A percentile compares a stretch with the other conserved stretches of the same genome.
phyloP scores from a whole-genome alignment of 306 rosid species.

The Fragaria nilgerrensis region DNA sequence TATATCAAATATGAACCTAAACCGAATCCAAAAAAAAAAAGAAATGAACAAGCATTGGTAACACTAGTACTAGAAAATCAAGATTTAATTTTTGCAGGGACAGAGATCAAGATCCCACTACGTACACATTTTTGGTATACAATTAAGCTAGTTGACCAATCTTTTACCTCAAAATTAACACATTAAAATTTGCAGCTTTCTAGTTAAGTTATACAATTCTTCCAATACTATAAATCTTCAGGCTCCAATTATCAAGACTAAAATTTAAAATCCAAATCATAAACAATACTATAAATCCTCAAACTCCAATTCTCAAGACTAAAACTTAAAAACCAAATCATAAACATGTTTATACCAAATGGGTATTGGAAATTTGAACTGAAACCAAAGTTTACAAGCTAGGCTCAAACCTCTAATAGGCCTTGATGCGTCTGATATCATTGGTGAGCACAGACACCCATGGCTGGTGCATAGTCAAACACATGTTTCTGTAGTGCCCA shows the following conservation, averaged over 20 bases:
- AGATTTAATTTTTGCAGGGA: neutral
- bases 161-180: neutral
- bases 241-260: neutral
- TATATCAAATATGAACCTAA: neutral
- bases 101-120: neutral
- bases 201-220: neutral
- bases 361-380: too few species aligned
- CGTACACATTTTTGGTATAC: neutral
- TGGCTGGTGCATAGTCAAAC: too few species aligned
- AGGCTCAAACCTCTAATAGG: too few species aligned
- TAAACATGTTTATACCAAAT: too few species aligned
- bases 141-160: neutral
- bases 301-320: too few species aligned
- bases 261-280: neutral
- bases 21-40: neutral
- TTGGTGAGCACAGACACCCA: too few species aligned
- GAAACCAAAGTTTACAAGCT: too few species aligned
- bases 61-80: neutral
- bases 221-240: neutral
- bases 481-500: too few species aligned
- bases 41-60: neutral
- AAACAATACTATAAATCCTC: neutral
- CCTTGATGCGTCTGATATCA: too few species aligned
- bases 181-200: neutral
- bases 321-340: too few species aligned